Conservation (phyloP, 106 monocot genomes). For the Phalaenopsis equestris region DNA sequence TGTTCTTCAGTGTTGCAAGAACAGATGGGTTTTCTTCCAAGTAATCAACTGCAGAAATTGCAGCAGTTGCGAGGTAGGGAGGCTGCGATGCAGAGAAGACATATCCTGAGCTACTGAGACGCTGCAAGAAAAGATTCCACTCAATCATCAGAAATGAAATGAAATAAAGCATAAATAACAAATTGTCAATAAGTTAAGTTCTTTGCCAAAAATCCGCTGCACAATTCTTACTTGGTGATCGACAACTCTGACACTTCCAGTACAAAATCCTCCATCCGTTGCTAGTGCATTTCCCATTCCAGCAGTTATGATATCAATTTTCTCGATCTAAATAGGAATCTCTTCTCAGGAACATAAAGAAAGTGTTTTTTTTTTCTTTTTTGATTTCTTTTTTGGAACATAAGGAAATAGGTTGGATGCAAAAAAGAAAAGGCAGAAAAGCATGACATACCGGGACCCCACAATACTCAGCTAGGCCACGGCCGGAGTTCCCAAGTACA, state of each 20-base stretch:
- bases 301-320: slow-evolving; percentile 97
- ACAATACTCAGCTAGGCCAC: slow-evolving; percentile 79
- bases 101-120: slow-evolving; percentile 85
- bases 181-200: neutral
- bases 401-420: neutral
- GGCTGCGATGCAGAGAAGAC: slow-evolving; percentile 95
- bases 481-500: slow-evolving; percentile 81
- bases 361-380: too few relatives aligned
- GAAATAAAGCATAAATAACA: neutral
- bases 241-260: slow-evolving; percentile 88
- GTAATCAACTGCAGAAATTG: slow-evolving; percentile 24
- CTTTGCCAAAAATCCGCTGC: neutral
- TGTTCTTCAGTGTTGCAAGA: slow-evolving; percentile 13
- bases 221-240: slow-evolving; percentile 72
- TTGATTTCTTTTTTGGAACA: neutral
- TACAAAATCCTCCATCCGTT: slow-evolving; percentile 97
- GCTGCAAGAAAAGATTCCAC: slow-evolving; percentile 30
- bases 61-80: slow-evolving; percentile 26
- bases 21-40: slow-evolving; percentile 24
- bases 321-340: slow-evolving; percentile 55
- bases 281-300: slow-evolving; percentile 93
- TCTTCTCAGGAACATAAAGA: neutral
- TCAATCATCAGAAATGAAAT: neutral
- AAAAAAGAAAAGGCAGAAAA: neutral
- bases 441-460: slow-evolving; percentile 14